Conservation (phyloP, 208 protist species). For the Crithidia acanthocephali region DNA sequence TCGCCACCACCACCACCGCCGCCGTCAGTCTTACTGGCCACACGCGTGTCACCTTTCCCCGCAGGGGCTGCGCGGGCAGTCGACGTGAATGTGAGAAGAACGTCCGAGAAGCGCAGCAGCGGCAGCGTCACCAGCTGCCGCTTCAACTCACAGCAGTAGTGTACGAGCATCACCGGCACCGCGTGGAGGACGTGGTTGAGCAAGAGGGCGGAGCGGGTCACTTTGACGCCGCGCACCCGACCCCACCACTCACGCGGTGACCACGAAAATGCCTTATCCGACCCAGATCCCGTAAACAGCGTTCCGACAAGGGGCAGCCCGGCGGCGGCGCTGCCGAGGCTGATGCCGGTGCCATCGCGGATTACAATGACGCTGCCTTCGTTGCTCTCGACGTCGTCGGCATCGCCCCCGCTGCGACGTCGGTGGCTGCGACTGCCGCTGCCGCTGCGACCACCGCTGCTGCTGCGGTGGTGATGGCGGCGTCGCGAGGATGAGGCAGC, state of each 20-base stretch:
- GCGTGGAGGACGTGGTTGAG: constrained; percentile 72
- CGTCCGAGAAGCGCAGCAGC: constrained; percentile 59
- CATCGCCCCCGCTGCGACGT: constrained; percentile 3
- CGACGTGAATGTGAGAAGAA: neutral
- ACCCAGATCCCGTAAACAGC: neutral
- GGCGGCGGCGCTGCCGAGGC: neutral
- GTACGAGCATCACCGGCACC: constrained; percentile 56
- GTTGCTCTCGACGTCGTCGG: constrained; percentile 11
- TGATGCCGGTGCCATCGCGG: constrained; percentile 13
- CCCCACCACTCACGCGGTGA: constrained; percentile 29
- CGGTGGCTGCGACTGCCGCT: constrained; percentile 25
- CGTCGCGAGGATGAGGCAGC: constrained; percentile 9
- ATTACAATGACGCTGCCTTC: constrained; percentile 29
- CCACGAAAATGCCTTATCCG: constrained; percentile 10
- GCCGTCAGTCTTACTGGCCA: neutral
- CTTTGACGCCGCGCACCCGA: constrained; percentile 34
- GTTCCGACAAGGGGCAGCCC: constrained; percentile 6
- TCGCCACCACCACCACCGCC: neutral
- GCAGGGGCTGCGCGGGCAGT: neutral
- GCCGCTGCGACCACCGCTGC: constrained; percentile 28
- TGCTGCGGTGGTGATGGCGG: constrained; percentile 27
- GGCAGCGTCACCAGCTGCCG: constrained; percentile 66
- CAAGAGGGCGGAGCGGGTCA: constrained; percentile 44
- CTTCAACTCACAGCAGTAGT: constrained; percentile 68
- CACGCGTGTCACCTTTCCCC: neutral